Conservation (phyloP, 352 stramenopile genomes). For the Phytophthora sansomeana region DNA sequence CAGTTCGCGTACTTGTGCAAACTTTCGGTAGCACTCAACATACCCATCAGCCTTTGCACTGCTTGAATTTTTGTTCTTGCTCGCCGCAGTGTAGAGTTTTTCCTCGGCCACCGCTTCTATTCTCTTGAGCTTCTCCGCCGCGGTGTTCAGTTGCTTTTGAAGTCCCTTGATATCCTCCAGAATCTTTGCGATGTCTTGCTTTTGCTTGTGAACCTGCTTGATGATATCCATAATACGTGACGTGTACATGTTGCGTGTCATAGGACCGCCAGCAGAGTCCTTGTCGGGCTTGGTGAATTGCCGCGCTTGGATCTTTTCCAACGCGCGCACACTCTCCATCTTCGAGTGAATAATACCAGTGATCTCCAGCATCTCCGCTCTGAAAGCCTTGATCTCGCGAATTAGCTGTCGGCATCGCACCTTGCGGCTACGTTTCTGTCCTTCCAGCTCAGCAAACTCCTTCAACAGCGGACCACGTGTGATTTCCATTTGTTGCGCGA, state of each 20-base stretch:
- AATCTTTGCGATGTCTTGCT: conserved; percentile 86
- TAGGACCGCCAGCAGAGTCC: conserved; percentile 18
- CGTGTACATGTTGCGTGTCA: conserved; percentile 87
- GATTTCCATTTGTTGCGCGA: conserved; percentile 62
- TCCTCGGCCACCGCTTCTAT: conserved; percentile 86
- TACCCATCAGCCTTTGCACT: conserved; percentile 49
- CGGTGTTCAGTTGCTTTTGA: conserved; percentile 84
- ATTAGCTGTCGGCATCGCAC: conserved; percentile 64
- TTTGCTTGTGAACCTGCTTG: conserved; percentile 91
- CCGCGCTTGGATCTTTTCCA: conserved; percentile 68
- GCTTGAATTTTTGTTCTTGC: conserved; percentile 35
- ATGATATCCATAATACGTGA: conserved; percentile 93
- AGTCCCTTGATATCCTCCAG: conserved; percentile 78
- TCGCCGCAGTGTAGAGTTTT: conserved; percentile 78
- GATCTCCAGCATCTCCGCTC: conserved; percentile 73
- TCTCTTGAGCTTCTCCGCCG: conserved; percentile 83
- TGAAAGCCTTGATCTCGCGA: conserved; percentile 71
- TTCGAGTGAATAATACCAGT: conserved; percentile 71
- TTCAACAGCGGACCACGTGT: conserved; percentile 54
- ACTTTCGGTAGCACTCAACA: conserved; percentile 87
- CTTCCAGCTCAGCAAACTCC: conserved; percentile 53
- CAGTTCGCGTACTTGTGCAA: conserved; percentile 80
- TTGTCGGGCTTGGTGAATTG: conserved; percentile 30
- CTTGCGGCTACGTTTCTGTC: conserved; percentile 62
- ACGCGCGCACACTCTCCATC: conserved; percentile 54